Base-by-base conservation (phyloP, 228 moss, liverwort and hornwort species). In the Sphagnum magellanicum region DNA sequence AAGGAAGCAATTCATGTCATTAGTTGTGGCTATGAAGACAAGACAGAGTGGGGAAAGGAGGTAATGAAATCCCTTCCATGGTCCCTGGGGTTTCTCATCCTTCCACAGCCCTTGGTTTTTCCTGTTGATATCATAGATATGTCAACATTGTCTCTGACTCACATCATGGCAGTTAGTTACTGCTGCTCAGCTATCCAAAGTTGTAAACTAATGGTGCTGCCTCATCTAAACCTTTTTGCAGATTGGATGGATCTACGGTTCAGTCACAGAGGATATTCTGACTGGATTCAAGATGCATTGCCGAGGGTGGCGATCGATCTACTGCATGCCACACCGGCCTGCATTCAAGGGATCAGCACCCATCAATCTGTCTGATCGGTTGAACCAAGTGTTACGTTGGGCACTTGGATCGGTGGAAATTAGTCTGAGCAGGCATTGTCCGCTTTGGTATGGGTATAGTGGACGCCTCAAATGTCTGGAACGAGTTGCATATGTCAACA, bases 241-340 rank as follows among this genome's bases (percentile, higher is more conserved):
- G 95, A 90, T 95, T 74, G 95, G 92, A 4, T 95, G 95, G 95
- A 95, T 95, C 16, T 95, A 92, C 32, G 95, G 92, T 10, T 95
- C 95, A n/a, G 90, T 95, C n/a, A 95, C 92, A 1, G 92, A 95
- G 76, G 95, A 95, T 73, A 94, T 92, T 83, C 65, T 95, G 58
- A 95, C 92, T 32, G 92, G 94, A 0, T 95, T 95, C 76, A 94
- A 91, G 70, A 94, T 94, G 94, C 94, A 94, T 72, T 87, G 88
- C 65, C 83, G 94, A 32, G 94, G 94, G 14, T 94, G 94, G 94
- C 84, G 91, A 1, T 94, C 94, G 4, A 83, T 94, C 48, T 94
- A 94, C 74, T 94, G 94, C 74, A 91, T 94, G 91, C 94, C 94
- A 6, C 49, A 16, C 48, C 77, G 81, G 50, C 69, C 90, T 12